These are phyloP conservation scores for Chamaecrista fasciculata DNA, from an alignment of 306 rosid genomes.

Conservation along the genomic window DNA sequence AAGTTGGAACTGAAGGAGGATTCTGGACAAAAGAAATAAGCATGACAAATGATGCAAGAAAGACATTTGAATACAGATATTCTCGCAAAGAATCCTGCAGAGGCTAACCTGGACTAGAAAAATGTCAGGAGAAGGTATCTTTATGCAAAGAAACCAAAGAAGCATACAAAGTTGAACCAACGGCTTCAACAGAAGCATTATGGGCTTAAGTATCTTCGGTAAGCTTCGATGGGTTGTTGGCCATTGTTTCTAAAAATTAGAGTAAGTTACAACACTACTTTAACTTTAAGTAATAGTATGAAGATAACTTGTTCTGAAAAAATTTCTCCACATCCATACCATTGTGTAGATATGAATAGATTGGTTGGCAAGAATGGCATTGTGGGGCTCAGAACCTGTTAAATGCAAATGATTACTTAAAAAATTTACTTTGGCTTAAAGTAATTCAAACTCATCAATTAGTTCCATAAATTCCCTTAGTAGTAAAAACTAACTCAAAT, in stretches of 20 bases:
- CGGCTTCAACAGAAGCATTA: conserved; percentile 73
- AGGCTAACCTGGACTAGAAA: conserved; percentile 80
- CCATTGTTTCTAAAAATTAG: conserved; percentile 74
- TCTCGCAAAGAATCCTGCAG: conserved; percentile 6
- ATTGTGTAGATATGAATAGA: conserved; percentile 72
- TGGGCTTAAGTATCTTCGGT: conserved; percentile 61
- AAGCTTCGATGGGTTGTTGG: conserved; percentile 44
- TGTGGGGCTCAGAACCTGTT: conserved; percentile 86
- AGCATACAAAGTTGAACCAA: conserved; percentile 67
- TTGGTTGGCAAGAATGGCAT: conserved; percentile 61
- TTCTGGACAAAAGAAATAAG: conserved; percentile 55
- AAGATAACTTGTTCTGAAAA: conserved; percentile 6
- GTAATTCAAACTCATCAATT: conserved; percentile 1
- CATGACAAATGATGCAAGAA: conserved; percentile 15
- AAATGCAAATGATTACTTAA: conserved; percentile 11
- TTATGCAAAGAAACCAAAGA: conserved; percentile 85
- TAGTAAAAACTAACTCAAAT: conserved; percentile 4
- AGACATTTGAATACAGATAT: not conserved
- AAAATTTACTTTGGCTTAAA: not conserved
- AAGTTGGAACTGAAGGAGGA: conserved; percentile 98
- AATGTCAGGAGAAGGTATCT: conserved; percentile 75
- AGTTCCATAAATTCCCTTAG: not conserved
- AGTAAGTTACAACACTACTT: conserved; percentile 18
- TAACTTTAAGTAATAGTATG: conserved; percentile 3
- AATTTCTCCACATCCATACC: conserved; percentile 43